Conservation (phyloP, 2,329 filamentous ascomycete genomes). For the Venturia nashicola region DNA sequence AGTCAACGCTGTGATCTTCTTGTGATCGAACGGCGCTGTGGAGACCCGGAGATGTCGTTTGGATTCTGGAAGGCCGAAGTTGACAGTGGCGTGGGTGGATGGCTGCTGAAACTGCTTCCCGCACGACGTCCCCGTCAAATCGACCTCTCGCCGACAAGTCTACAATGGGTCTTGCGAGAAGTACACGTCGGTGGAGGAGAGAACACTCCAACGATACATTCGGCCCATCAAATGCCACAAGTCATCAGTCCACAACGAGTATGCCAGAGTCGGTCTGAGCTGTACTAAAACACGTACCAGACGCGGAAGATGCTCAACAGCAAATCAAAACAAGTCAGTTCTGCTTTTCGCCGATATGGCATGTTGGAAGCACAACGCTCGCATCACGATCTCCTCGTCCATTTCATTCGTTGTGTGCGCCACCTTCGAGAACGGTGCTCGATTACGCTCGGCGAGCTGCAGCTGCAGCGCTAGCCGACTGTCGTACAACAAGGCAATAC, state of each 20-base stretch:
- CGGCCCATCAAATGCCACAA: too few species aligned
- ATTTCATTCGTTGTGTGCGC: too few species aligned
- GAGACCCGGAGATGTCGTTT: neutral
- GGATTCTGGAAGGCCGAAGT: neutral
- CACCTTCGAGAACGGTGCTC: neutral
- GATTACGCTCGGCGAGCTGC: conserved; percentile 1
- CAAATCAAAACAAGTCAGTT: neutral
- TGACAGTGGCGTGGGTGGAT: neutral
- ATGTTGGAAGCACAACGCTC: too few species aligned
- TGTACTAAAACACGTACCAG: neutral
- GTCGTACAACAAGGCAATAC: neutral
- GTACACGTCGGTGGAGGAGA: too few species aligned
- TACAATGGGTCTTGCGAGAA: too few species aligned
- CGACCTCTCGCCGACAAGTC: neutral
- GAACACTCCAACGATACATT: too few species aligned
- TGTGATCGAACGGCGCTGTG: neutral
- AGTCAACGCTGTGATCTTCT: neutral
- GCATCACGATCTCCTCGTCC: too few species aligned
- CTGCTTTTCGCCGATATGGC: neutral
- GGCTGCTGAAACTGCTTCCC: neutral
- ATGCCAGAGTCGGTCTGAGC: too few species aligned
- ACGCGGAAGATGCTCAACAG: neutral
- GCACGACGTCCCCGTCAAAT: neutral
- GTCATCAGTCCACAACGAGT: too few species aligned
- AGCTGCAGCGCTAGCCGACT: neutral